Evolutionary conservation across 352 stramenopile genomes (phyloP), one percentile per base, ranked within the genome.

Genomic region (Blastocystis sp.): DNA sequence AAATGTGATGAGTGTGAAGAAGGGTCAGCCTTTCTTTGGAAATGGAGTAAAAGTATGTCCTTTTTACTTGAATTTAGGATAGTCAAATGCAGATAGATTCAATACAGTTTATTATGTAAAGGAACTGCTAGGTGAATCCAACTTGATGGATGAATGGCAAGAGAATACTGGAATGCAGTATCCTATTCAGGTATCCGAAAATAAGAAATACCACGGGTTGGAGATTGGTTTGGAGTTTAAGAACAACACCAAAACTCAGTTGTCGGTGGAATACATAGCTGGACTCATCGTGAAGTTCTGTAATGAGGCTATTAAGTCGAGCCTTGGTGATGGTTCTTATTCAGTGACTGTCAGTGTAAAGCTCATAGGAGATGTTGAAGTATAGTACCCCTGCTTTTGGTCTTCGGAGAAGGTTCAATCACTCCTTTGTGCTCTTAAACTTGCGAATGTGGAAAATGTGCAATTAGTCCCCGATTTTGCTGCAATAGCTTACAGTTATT

Each of bases 41-140:
- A 61, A 35, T 63, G 46, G 61, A 35, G n/a, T 80, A 46, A 52
- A 21, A 24, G 69, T 80, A 35, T n/a, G 39, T 21, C 27, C 2
- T 29, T 32, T 14, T 37, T 39, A 29, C 6, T 29, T 24, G 16
- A n/a, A 12, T 80, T 59, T 46, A 35, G 11, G 12, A 27, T 80
- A 80, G 69, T 37, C 69, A 52, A 80, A 63, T 39, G 57, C 46
- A 24, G 35, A 61, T 59, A 46, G 57, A 6, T 27, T 65, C 9
- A 80, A 80, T 39, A 80, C 69, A 24, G 35, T 61, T 7, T 80
- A 63, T n/a, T 80, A 39, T 56, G 19, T 80, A 19, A 80, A 80
- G 27, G 29, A 59, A 39, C 16, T 80, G 4, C 27, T 80, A 37
- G 69, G 69, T 37, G 42, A 59, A 29, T 43, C 35, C 61, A 7